Evolutionary conservation across 345 rosid genomes (phyloP).

Genomic region (Sisymbrium irio): DNA sequence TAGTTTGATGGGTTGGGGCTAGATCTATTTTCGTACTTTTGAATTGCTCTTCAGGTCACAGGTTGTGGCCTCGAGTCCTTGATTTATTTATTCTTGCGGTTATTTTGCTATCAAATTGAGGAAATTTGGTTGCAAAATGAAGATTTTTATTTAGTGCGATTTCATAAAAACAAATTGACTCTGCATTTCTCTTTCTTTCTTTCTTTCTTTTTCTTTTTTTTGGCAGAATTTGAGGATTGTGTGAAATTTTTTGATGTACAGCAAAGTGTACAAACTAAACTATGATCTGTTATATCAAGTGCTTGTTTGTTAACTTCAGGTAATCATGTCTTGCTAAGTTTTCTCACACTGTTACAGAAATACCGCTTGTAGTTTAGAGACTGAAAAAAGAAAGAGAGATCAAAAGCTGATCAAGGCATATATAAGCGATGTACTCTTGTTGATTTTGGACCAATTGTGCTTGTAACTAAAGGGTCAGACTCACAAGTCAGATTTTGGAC

Average conservation of each 20-base stretch:
- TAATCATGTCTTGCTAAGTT: background rate
- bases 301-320: background rate
- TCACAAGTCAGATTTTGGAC: no score
- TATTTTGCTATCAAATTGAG: slow-evolving; percentile 27
- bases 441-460: background rate
- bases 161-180: background rate
- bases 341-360: background rate
- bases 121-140: slow-evolving; percentile 25
- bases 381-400: background rate
- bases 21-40: slow-evolving; percentile 7
- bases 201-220: background rate
- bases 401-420: background rate
- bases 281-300: background rate
- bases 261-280: slow-evolving; percentile 21
- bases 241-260: slow-evolving; percentile 2
- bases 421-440: background rate
- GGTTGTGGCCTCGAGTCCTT: slow-evolving; percentile 36
- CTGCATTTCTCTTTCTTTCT: background rate
- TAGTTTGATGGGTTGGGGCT: slow-evolving; percentile 26
- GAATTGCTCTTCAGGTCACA: slow-evolving; percentile 31
- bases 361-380: background rate
- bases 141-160: background rate
- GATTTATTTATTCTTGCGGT: slow-evolving; percentile 39
- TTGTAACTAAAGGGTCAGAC: background rate
- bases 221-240: slow-evolving; percentile 16